phyloP scores from a whole-genome alignment of 2,329 filamentous ascomycete species.

The Sporothrix schenckii region DNA sequence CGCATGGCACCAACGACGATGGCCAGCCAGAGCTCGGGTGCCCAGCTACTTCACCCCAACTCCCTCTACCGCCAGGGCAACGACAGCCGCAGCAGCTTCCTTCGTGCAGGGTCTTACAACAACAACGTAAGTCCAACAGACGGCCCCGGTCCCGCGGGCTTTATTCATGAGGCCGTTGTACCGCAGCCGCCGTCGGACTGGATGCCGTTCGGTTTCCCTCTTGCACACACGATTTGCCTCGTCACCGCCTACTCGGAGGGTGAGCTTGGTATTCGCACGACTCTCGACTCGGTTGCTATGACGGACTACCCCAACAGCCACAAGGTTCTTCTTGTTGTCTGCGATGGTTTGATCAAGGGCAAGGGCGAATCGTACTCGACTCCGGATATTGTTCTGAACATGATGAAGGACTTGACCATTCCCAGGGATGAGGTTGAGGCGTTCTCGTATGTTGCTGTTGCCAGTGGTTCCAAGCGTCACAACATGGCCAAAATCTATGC shows the following conservation, averaged over 20 bases:
- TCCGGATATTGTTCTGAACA: conserved; percentile 83
- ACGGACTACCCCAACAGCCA: conserved; percentile 99
- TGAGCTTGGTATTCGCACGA: conserved; percentile 87
- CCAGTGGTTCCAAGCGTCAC: conserved; percentile 93
- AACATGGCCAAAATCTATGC: conserved; percentile 99
- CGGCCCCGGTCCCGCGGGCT: conserved; percentile 81
- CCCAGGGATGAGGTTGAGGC: conserved; percentile 79
- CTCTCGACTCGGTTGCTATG: conserved; percentile 91
- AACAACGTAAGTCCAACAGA: conserved; percentile 62
- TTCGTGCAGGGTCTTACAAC: conserved; percentile 61
- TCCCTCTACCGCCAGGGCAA: conserved; percentile 71
- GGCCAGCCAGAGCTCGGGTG: conserved; percentile 81
- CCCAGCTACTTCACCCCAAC: conserved; percentile 70
- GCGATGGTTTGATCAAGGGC: conserved; percentile 97
- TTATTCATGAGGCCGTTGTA: conserved; percentile 93
- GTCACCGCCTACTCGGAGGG: conserved; percentile 98
- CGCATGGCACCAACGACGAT: conserved; percentile 80
- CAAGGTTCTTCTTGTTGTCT: conserved; percentile 94
- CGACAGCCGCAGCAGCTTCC: conserved; percentile 66
- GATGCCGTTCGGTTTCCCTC: conserved; percentile 93
- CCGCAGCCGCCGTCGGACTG: conserved; percentile 95
- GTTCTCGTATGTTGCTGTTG: conserved; percentile 95
- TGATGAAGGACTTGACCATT: conserved; percentile 91
- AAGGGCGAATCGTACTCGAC: conserved; percentile 85
- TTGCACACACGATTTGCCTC: conserved; percentile 90